A percentile compares a stretch with the other conserved stretches of the same genome.
phyloP scores from a whole-genome alignment of 306 rosid genomes.

The Trifolium dubium region DNA sequence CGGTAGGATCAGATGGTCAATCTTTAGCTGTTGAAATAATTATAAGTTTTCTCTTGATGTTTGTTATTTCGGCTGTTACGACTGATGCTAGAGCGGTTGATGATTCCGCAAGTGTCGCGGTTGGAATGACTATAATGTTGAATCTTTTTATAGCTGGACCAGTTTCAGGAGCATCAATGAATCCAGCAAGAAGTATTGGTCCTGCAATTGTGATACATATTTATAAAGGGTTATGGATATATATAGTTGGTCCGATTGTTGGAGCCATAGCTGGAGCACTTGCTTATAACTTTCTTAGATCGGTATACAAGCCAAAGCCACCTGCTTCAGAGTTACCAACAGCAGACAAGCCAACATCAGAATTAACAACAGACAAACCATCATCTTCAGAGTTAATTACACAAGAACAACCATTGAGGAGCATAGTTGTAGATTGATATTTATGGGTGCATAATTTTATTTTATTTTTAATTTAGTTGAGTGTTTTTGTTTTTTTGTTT shows the following conservation, averaged over 20 bases:
- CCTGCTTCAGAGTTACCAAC: not conserved
- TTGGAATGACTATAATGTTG: constrained; percentile 8
- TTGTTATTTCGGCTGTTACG: constrained; percentile 50
- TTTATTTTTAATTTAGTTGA: not conserved
- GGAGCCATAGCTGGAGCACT: constrained; percentile 63
- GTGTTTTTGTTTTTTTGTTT: not conserved
- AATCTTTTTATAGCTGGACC: constrained; percentile 31
- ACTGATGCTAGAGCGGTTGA: constrained; percentile 64
- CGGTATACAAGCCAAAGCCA: constrained; percentile 6
- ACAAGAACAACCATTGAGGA: not conserved
- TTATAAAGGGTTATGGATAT: constrained; percentile 58
- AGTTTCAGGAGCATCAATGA: constrained; percentile 68
- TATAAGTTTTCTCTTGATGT: constrained; percentile 58
- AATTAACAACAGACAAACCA: not conserved
- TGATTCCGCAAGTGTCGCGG: not conserved
- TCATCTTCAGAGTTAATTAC: not conserved
- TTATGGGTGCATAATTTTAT: not conserved
- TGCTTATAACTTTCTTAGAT: constrained; percentile 52
- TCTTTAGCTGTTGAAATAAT: constrained; percentile 61
- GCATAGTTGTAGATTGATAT: not conserved
- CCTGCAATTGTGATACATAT: constrained; percentile 53
- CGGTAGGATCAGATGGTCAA: constrained; percentile 46
- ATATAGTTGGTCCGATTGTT: constrained; percentile 56
- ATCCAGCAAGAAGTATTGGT: constrained; percentile 66
- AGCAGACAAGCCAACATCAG: not conserved